These are phyloP conservation scores for Theileria annulata DNA, from an alignment of 169 alveolate species.

Conservation along the genomic window DNA sequence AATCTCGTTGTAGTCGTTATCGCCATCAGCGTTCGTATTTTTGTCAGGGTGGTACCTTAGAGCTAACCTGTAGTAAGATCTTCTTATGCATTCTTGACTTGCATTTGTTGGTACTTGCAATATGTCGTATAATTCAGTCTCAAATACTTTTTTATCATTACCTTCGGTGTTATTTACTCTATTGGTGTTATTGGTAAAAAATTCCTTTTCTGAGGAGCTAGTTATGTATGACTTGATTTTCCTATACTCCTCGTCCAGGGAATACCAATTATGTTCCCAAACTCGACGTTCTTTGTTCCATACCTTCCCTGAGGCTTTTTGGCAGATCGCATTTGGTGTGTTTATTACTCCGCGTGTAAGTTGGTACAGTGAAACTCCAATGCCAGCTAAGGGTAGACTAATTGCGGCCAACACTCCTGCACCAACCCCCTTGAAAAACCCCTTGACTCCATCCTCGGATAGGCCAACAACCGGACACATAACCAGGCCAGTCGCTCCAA, in stretches of 20 bases:
- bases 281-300: slow-evolving; percentile 86
- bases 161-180: slow-evolving; percentile 20
- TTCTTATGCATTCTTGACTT: slow-evolving; percentile 73
- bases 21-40: slow-evolving; percentile 71
- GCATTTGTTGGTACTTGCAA: slow-evolving; percentile 84
- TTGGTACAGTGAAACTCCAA: slow-evolving; percentile 88
- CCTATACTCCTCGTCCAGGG: slow-evolving; percentile 77
- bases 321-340: slow-evolving; percentile 87
- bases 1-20: slow-evolving; percentile 83
- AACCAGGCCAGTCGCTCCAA: slow-evolving; percentile 86
- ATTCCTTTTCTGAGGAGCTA: slow-evolving; percentile 47
- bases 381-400: slow-evolving; percentile 83
- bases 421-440: slow-evolving; percentile 87
- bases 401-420: slow-evolving; percentile 87
- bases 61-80: slow-evolving; percentile 86
- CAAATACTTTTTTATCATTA: slow-evolving; percentile 73
- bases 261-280: slow-evolving; percentile 81
- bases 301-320: slow-evolving; percentile 81
- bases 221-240: slow-evolving; percentile 39
- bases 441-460: slow-evolving; percentile 83
- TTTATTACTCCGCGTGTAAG: slow-evolving; percentile 84
- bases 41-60: slow-evolving; percentile 92
- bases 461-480: slow-evolving; percentile 88
- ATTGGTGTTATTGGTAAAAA: not conserved
- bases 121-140: slow-evolving; percentile 80